Evolutionary conservation across 192 early-diverging fungal genomes (phyloP).

Genomic region (Backusella liffmaniae): DNA sequence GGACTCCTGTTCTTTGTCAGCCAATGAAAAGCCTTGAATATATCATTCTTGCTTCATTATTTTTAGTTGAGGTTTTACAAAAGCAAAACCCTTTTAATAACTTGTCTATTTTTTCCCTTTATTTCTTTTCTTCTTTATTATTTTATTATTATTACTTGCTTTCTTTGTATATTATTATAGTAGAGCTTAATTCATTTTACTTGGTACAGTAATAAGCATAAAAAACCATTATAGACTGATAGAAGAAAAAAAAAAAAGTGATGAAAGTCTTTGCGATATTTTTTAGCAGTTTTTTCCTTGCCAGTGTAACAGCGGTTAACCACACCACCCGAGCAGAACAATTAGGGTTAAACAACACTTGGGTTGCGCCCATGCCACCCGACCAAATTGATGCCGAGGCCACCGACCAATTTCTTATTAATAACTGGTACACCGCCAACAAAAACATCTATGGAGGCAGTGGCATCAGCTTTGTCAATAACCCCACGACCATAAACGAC

Average conservation of each 20-base stretch:
- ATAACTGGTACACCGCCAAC: conserved; percentile 5
- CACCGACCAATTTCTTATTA: neutral
- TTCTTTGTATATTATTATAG: neutral
- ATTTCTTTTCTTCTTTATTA: neutral
- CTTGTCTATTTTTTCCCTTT: neutral
- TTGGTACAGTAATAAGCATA: neutral
- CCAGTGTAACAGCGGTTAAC: neutral
- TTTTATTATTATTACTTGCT: neutral
- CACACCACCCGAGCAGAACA: neutral
- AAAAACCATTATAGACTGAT: neutral
- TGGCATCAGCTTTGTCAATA: conserved; percentile 37
- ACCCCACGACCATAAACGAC: conserved; percentile 19
- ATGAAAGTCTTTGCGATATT: neutral
- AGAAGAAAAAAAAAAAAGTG: neutral
- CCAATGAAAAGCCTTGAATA: neutral
- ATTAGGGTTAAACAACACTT: conserved; percentile 34
- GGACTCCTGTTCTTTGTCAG: neutral
- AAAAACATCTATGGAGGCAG: conserved; percentile 32
- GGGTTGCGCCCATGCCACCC: conserved; percentile 41
- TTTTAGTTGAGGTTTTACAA: neutral
- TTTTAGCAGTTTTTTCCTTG: neutral
- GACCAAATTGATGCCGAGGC: neutral
- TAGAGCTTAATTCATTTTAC: neutral
- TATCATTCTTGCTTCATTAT: neutral
- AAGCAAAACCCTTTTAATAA: conserved; percentile 3